Evolutionary conservation across 2,329 filamentous ascomycete genomes (phyloP).

Genomic region (Sporothrix sp.): DNA sequence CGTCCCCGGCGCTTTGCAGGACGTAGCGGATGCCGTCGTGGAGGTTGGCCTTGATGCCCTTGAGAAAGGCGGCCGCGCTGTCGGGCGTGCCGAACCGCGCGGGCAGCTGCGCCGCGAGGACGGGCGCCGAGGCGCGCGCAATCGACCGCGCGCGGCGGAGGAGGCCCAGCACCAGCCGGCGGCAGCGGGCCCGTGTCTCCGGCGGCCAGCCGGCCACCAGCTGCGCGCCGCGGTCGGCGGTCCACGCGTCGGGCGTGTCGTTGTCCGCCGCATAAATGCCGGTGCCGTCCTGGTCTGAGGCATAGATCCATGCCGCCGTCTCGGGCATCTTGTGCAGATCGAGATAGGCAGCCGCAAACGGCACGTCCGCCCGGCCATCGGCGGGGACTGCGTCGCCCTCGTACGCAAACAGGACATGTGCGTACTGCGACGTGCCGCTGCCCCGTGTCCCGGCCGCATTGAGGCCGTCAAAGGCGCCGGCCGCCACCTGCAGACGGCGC

Average conservation of each 20-base stretch:
- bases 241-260: not conserved
- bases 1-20: conserved; percentile 18
- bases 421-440: conserved; percentile 32
- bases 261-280: conserved; percentile 16
- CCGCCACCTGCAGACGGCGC: conserved; percentile 49
- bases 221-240: conserved; percentile 19
- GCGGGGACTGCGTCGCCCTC: conserved; percentile 8
- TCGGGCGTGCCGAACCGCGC: conserved; percentile 14
- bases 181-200: conserved; percentile 10
- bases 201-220: conserved; percentile 10
- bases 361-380: not conserved
- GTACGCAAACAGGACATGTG: conserved; percentile 33
- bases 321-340: conserved; percentile 52
- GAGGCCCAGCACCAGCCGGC: conserved; percentile 25
- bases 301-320: conserved; percentile 57
- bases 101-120: conserved; percentile 14
- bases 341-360: conserved; percentile 49
- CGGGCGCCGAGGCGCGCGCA: conserved; percentile 14
- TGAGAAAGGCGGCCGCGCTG: not conserved
- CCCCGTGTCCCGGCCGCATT: conserved; percentile 27
- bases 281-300: conserved; percentile 34
- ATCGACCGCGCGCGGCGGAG: conserved; percentile 23
- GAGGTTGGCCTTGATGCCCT: conserved; percentile 31
- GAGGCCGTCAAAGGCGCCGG: conserved; percentile 13
- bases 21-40: conserved; percentile 28